Percentiles rank a stretch among this genome's conserved stretches.
Evolutionary conservation across 1,139 yeast species (phyloP).

Genomic region (Blastobotrys indianensis): DNA sequence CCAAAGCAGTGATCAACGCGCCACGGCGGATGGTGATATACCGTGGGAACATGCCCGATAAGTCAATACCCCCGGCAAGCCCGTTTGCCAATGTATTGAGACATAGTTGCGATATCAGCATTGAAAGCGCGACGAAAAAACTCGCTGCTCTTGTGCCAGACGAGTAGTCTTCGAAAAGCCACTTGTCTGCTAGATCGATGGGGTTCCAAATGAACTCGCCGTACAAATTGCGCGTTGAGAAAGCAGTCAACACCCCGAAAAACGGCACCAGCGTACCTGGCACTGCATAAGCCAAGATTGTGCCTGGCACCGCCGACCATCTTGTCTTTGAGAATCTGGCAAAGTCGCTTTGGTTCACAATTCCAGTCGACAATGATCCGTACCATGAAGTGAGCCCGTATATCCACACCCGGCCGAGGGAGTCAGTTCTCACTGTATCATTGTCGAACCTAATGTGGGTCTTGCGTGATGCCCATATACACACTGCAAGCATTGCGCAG

Average conservation of each 20-base stretch:
- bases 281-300: conserved; percentile 23
- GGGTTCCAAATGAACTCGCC: conserved; percentile 25
- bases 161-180: conserved; percentile 18
- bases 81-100: conserved; percentile 47
- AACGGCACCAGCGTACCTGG: conserved; percentile 38
- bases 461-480: conserved; percentile 20
- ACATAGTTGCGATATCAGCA: conserved; percentile 43
- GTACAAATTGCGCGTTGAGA: conserved; percentile 30
- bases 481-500: conserved; percentile 21
- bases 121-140: conserved; percentile 43
- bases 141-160: conserved; percentile 33
- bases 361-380: conserved; percentile 21
- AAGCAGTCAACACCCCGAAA: conserved; percentile 37
- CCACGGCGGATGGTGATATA: conserved; percentile 50
- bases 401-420: conserved; percentile 25
- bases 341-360: conserved; percentile 42
- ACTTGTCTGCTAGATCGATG: conserved; percentile 15
- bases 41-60: conserved; percentile 44
- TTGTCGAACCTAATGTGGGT: conserved; percentile 1
- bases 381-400: conserved; percentile 23
- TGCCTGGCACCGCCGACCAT: conserved; percentile 26
- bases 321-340: conserved; percentile 35
- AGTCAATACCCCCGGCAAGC: conserved; percentile 49
- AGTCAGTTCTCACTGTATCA: background rate
- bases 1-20: conserved; percentile 42